These are phyloP conservation scores for Apium graveolens DNA, from an alignment of 129 eudicot species.

Conservation along the genomic window DNA sequence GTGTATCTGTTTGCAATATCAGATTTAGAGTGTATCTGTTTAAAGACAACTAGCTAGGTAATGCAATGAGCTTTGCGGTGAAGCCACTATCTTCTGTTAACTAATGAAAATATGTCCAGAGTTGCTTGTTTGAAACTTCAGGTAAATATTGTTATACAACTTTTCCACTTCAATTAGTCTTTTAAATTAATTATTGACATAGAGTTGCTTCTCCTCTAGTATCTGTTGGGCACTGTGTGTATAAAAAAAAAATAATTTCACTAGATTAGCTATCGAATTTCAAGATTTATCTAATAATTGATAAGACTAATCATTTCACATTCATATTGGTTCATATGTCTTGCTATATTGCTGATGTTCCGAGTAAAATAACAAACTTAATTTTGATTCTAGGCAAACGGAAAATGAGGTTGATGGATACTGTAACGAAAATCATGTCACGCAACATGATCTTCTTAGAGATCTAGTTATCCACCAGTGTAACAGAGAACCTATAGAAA, in stretches of 20 bases:
- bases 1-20: too few species aligned
- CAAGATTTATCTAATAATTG: not conserved
- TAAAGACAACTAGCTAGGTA: too few species aligned
- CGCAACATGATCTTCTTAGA: conserved; percentile 48
- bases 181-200: too few species aligned
- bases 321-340: not conserved
- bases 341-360: not conserved
- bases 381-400: not conserved
- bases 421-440: conserved; percentile 37
- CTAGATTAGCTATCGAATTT: not conserved
- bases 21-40: too few species aligned
- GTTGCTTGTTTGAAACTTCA: not conserved
- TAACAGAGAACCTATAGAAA: conserved; percentile 24
- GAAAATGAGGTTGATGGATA: conserved; percentile 31
- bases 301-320: not conserved
- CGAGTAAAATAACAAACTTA: not conserved
- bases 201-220: not conserved
- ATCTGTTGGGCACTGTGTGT: not conserved
- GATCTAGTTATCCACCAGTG: conserved; percentile 32
- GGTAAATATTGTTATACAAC: not conserved
- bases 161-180: not conserved
- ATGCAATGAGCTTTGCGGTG: too few species aligned
- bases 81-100: not conserved
- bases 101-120: not conserved
- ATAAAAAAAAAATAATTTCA: too few species aligned